Percentiles rank a stretch among this genome's conserved stretches.
These are phyloP conservation scores for Biscogniauxia marginata DNA, from an alignment of 2,329 filamentous ascomycete species.

Conservation along the genomic window DNA sequence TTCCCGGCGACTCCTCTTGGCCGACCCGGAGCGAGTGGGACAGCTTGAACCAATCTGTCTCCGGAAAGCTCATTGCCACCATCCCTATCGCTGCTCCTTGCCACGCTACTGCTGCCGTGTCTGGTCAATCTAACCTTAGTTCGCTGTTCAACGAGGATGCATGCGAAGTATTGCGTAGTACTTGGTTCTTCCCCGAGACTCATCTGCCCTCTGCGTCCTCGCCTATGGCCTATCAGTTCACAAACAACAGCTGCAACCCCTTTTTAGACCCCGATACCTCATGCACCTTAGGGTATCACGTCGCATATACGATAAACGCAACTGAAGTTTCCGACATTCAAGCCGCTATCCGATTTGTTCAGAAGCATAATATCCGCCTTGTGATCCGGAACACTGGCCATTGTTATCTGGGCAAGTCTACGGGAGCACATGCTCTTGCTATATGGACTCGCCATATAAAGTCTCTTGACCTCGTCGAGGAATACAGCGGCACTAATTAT, in stretches of 20 bases:
- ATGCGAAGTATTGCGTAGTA: constrained; percentile 11
- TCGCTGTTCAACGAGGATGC: constrained; percentile 39
- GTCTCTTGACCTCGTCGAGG: constrained; percentile 11
- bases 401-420: constrained; percentile 31
- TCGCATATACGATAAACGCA: constrained; percentile 27
- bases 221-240: constrained; percentile 25
- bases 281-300: constrained; percentile 37
- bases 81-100: constrained; percentile 53
- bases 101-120: constrained; percentile 35
- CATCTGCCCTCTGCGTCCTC: constrained; percentile 11
- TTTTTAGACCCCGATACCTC: constrained; percentile 41
- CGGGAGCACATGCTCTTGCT: constrained; percentile 20
- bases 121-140: constrained; percentile 20
- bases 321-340: constrained; percentile 12
- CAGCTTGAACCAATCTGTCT: constrained; percentile 49
- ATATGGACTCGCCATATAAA: constrained; percentile 24
- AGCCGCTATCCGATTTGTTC: constrained; percentile 31
- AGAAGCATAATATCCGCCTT: constrained; percentile 36
- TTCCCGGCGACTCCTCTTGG: constrained; percentile 56
- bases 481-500: constrained; percentile 26
- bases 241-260: constrained; percentile 36
- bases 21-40: constrained; percentile 47
- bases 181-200: constrained; percentile 14
- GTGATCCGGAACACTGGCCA: constrained; percentile 45
- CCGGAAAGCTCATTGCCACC: constrained; percentile 50